phyloP scores from a whole-genome alignment of 2,329 filamentous ascomycete species.

The Incumbomyces delicatus region DNA sequence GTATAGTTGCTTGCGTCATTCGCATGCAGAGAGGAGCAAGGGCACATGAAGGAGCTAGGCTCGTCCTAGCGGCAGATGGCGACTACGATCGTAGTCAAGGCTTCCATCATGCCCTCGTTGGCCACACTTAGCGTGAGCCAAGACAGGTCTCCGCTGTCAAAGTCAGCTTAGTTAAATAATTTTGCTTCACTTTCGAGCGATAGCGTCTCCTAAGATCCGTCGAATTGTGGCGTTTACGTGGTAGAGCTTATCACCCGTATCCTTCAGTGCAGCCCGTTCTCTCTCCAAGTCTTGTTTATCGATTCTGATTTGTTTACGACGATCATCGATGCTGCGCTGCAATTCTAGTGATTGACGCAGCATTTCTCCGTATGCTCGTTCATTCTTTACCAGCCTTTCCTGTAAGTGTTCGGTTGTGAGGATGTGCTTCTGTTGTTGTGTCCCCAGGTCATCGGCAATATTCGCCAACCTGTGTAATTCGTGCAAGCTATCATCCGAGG shows the following conservation, averaged over 20 bases:
- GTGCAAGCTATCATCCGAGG: not conserved
- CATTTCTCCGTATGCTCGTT: not conserved
- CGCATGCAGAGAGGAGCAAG: no score
- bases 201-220: not conserved
- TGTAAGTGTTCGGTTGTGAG: not conserved
- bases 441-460: not conserved
- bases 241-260: not conserved
- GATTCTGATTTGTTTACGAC: slow-evolving; percentile 1
- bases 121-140: no score
- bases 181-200: no score
- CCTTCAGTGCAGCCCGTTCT: not conserved
- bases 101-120: no score
- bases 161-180: no score
- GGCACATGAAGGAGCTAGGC: no score
- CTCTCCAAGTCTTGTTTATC: slow-evolving; percentile 3
- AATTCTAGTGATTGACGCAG: slow-evolving; percentile 2
- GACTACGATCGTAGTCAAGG: no score
- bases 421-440: not conserved
- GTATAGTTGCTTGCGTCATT: no score
- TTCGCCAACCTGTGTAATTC: not conserved
- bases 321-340: slow-evolving; percentile 1
- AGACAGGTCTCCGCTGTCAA: no score
- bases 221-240: not conserved
- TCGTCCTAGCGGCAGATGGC: no score
- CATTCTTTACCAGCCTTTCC: not conserved